Evolutionary conservation across 2,329 filamentous ascomycete species (phyloP).

Genomic region (Chaetothyriales sp.): DNA sequence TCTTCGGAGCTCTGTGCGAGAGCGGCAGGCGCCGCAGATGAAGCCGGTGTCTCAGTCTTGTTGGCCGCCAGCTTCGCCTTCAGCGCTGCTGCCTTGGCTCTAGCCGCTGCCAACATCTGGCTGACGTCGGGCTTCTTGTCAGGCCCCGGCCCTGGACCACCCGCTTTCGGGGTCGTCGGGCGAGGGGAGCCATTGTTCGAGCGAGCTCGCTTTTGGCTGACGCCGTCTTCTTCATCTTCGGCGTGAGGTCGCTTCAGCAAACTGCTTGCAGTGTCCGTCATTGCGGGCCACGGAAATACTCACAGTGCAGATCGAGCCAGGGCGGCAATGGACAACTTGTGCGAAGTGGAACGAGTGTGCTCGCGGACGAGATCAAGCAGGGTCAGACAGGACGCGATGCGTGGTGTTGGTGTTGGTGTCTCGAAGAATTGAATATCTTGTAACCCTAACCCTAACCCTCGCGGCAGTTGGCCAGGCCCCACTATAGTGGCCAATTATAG

Average conservation of each 20-base stretch:
- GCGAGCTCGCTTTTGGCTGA: slow-evolving; percentile 32
- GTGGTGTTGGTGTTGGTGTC: not conserved
- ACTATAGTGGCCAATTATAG: no score
- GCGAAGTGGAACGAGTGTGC: not conserved
- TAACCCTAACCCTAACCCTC: not conserved
- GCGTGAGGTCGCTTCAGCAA: slow-evolving; percentile 35
- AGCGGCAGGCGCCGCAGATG: slow-evolving; percentile 24
- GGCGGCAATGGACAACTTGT: not conserved
- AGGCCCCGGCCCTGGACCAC: slow-evolving; percentile 14
- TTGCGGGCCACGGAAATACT: slow-evolving; percentile 1
- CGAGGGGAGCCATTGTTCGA: slow-evolving; percentile 36
- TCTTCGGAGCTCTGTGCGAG: slow-evolving; percentile 35
- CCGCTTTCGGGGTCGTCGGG: slow-evolving; percentile 24
- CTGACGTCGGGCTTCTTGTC: slow-evolving; percentile 28
- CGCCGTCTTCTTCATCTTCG: slow-evolving; percentile 32
- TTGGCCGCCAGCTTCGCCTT: slow-evolving; percentile 30
- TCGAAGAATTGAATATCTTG: not conserved
- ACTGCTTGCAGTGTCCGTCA: slow-evolving; percentile 12
- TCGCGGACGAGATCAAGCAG: not conserved
- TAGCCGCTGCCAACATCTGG: slow-evolving; percentile 34
- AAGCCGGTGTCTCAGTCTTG: slow-evolving; percentile 16
- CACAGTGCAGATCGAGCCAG: not conserved
- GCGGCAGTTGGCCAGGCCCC: no score
- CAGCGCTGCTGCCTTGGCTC: slow-evolving; percentile 34
- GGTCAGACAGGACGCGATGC: no score